Conservation (phyloP, 805 yeast genomes). For the Yamadazyma akitaensis region DNA sequence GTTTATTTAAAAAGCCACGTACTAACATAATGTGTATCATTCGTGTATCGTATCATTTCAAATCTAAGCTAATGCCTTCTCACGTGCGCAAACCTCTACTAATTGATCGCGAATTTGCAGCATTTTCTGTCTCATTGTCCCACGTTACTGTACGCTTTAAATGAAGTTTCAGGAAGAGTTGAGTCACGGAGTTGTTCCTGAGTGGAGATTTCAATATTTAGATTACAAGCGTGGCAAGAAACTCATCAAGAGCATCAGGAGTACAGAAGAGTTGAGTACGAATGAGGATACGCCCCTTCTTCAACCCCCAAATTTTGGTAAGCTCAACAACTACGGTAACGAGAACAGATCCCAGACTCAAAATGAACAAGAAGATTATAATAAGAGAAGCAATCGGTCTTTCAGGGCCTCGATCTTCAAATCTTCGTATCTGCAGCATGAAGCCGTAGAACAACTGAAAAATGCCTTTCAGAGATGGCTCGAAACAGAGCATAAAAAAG, state of each 20-base stretch:
- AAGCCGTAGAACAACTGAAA: conserved; percentile 2
- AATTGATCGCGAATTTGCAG: not conserved
- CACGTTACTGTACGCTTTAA: not conserved
- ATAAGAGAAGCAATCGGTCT: conserved; percentile 3
- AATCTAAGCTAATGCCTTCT: not conserved
- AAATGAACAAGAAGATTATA: not conserved
- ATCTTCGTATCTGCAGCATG: not conserved
- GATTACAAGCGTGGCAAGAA: conserved; percentile 64
- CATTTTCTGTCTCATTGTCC: not conserved
- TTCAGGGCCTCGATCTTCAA: conserved; percentile 11
- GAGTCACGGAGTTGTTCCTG: conserved; percentile 72
- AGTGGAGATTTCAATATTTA: conserved; percentile 81
- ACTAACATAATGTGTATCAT: not conserved
- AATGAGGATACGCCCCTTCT: conserved; percentile 29
- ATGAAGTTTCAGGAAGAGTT: conserved; percentile 74
- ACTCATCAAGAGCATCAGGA: conserved; percentile 40
- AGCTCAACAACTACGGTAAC: not conserved
- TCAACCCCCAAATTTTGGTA: conserved; percentile 9
- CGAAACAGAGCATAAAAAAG: conserved; percentile 55
- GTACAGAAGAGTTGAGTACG: conserved; percentile 11
- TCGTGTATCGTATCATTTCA: not conserved
- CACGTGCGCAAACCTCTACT: not conserved
- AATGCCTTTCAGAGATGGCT: conserved; percentile 62
- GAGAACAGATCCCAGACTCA: not conserved
- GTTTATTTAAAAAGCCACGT: too few relatives aligned